These are phyloP conservation scores for Ochetophila trinervis DNA, from an alignment of 306 rosid genomes.

Conservation along the genomic window DNA sequence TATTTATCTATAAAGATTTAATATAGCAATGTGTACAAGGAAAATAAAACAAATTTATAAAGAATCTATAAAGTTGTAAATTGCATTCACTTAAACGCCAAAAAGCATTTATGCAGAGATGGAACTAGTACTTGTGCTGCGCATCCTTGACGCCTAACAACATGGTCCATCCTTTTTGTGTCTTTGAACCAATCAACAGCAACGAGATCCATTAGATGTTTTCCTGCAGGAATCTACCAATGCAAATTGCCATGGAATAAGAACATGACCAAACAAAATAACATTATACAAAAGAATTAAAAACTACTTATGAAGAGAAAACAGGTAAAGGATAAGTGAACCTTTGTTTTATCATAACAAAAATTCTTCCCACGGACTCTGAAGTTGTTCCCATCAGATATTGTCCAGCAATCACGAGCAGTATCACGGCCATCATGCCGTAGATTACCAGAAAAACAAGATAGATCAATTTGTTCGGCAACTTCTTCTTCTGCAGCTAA, in stretches of 20 bases:
- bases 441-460: conserved; percentile 85
- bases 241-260: conserved; percentile 32
- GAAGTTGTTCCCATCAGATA: conserved; percentile 91
- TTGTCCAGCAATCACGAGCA: conserved; percentile 92
- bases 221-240: conserved; percentile 86
- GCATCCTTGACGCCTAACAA: conserved; percentile 89
- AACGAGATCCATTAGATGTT: conserved; percentile 91
- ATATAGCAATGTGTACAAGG: too few relatives aligned
- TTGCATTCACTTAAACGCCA: neutral
- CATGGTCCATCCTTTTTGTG: conserved; percentile 96
- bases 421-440: conserved; percentile 73
- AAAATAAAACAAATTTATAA: too few relatives aligned
- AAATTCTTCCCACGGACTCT: conserved; percentile 94
- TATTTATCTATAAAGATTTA: neutral
- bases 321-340: conserved; percentile 21
- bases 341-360: conserved; percentile 88
- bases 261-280: conserved; percentile 24
- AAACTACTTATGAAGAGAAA: neutral
- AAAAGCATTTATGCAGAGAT: neutral
- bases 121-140: conserved; percentile 76
- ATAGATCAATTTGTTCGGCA: conserved; percentile 61
- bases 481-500: conserved; percentile 83
- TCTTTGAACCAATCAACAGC: conserved; percentile 99
- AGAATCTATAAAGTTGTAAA: too few relatives aligned
- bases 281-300: conserved; percentile 4